phyloP scores from a whole-genome alignment of 2,329 filamentous ascomycete species.

The Zasmidium cellare region DNA sequence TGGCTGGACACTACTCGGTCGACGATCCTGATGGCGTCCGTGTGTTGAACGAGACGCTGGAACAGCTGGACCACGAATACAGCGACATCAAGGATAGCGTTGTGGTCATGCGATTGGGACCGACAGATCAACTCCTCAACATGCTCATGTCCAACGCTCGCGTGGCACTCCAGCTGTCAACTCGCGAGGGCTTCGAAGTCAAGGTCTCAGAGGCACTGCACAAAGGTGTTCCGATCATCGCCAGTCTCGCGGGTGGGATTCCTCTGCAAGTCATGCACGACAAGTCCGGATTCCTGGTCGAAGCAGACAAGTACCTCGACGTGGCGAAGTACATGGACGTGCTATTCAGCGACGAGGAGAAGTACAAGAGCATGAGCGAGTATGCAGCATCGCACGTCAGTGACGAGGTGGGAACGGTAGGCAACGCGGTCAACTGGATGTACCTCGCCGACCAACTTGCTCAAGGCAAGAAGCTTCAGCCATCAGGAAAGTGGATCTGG shows the following conservation, averaged over 20 bases:
- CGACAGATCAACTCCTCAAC: constrained; percentile 79
- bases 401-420: constrained; percentile 79
- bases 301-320: constrained; percentile 66
- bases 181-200: constrained; percentile 80
- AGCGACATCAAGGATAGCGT: constrained; percentile 59
- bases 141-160: constrained; percentile 70
- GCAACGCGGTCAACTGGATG: constrained; percentile 74
- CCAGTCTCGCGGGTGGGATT: constrained; percentile 74
- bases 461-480: constrained; percentile 58
- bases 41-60: constrained; percentile 71
- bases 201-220: constrained; percentile 83
- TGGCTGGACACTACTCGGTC: constrained; percentile 76
- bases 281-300: constrained; percentile 72
- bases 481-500: constrained; percentile 68
- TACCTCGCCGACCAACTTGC: constrained; percentile 71
- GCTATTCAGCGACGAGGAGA: constrained; percentile 63
- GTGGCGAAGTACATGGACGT: constrained; percentile 68
- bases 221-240: constrained; percentile 76
- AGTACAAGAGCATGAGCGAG: constrained; percentile 53
- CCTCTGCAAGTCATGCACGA: constrained; percentile 73
- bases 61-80: constrained; percentile 64
- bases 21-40: constrained; percentile 75
- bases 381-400: constrained; percentile 65
- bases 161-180: constrained; percentile 76
- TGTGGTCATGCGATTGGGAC: constrained; percentile 73